A percentile compares a stretch with the other conserved stretches of the same genome.
These are phyloP conservation scores for Solanum okadae DNA, from an alignment of 257 asterid genomes.

Conservation along the genomic window DNA sequence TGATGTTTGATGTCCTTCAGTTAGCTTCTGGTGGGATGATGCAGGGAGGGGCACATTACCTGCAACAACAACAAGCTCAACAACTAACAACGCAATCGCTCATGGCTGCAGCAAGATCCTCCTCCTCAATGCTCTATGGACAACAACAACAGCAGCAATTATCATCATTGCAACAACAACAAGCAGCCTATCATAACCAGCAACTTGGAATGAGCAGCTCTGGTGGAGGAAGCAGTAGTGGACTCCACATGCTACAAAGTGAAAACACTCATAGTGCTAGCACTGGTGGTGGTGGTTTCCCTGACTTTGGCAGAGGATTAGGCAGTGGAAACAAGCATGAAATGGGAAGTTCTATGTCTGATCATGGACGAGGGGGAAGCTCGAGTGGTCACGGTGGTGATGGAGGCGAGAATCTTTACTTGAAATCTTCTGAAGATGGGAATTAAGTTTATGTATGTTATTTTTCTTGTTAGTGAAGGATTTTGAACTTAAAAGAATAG, in stretches of 20 bases:
- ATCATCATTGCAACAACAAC: conserved; percentile 66
- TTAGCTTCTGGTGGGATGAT: conserved; percentile 45
- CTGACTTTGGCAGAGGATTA: conserved; percentile 43
- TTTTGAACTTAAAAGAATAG: background rate
- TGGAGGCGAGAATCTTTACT: conserved; percentile 62
- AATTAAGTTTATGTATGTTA: conserved; percentile 17
- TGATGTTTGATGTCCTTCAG: conserved; percentile 18
- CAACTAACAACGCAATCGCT: conserved; percentile 69
- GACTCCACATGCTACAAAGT: conserved; percentile 65
- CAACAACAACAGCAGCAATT: conserved; percentile 57
- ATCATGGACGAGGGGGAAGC: conserved; percentile 42
- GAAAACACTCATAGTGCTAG: conserved; percentile 42
- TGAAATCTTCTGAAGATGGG: conserved; percentile 53
- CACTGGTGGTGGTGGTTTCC: conserved; percentile 29
- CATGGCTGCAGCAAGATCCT: conserved; percentile 57
- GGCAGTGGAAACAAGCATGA: conserved; percentile 57
- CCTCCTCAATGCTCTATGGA: conserved; percentile 69
- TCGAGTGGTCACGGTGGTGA: conserved; percentile 25
- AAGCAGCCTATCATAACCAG: conserved; percentile 53
- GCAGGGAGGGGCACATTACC: conserved; percentile 61
- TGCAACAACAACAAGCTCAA: conserved; percentile 74
- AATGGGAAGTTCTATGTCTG: conserved; percentile 24
- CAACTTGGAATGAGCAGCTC: conserved; percentile 68
- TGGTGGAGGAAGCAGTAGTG: conserved; percentile 30
- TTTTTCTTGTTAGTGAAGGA: background rate